phyloP scores from a whole-genome alignment of 2,329 filamentous ascomycete species.

The Xylaria sp. region DNA sequence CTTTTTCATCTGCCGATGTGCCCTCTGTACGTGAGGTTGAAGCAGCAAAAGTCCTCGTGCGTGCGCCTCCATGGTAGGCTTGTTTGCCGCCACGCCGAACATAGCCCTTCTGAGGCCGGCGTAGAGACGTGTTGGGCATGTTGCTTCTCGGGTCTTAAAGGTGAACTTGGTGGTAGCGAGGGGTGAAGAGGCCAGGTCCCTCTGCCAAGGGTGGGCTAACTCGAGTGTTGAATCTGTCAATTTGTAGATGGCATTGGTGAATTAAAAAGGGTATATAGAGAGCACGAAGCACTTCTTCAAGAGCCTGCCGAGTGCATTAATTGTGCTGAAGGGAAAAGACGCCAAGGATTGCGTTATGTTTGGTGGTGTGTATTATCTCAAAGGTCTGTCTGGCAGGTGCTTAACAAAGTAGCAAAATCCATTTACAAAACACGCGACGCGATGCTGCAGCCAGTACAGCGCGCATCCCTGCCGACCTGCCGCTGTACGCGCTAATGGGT shows the following conservation, averaged over 20 bases:
- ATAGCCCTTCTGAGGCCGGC: slow-evolving; percentile 68
- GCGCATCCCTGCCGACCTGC: slow-evolving; percentile 36
- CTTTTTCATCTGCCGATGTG: slow-evolving; percentile 90
- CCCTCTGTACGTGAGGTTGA: slow-evolving; percentile 74
- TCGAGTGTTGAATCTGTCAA: slow-evolving; percentile 12
- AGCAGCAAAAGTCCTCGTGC: slow-evolving; percentile 79
- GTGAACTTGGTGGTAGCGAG: neutral
- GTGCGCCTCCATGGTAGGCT: slow-evolving; percentile 70
- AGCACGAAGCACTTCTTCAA: neutral
- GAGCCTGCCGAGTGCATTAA: neutral
- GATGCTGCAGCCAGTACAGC: slow-evolving; percentile 19
- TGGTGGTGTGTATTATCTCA: neutral
- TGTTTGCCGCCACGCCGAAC: slow-evolving; percentile 71
- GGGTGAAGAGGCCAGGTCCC: slow-evolving; percentile 9
- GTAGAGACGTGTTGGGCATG: slow-evolving; percentile 66
- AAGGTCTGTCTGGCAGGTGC: neutral
- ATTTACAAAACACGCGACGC: slow-evolving; percentile 33
- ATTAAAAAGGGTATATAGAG: neutral
- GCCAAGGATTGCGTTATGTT: neutral
- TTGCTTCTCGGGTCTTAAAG: neutral
- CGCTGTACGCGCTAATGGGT: neutral
- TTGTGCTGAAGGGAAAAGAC: neutral
- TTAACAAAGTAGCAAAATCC: slow-evolving; percentile 22
- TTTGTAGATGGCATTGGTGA: slow-evolving; percentile 23
- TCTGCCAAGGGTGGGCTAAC: slow-evolving; percentile 7